Evolutionary conservation across 2,329 filamentous ascomycete species (phyloP).

Genomic region (Teratosphaeria zuluensis): DNA sequence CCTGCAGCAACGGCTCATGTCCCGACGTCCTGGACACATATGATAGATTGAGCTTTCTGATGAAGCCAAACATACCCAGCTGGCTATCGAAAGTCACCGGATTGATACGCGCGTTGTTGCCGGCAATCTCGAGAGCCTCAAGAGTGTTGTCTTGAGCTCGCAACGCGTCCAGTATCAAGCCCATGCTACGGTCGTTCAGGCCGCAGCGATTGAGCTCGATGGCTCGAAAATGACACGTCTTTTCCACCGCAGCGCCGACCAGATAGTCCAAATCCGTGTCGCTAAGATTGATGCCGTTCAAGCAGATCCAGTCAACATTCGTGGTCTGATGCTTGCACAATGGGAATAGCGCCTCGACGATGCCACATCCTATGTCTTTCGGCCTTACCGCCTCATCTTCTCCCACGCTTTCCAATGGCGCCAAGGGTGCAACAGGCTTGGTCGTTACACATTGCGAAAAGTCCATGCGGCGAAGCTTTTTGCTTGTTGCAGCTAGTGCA

Average conservation of each 20-base stretch:
- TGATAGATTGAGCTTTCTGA: conserved; percentile 57
- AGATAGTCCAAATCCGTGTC: conserved; percentile 60
- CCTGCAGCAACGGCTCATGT: conserved; percentile 52
- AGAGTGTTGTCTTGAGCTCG: conserved; percentile 56
- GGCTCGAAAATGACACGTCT: conserved; percentile 54
- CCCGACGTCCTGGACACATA: conserved; percentile 55
- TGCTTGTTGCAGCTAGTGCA: conserved; percentile 56
- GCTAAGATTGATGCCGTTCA: conserved; percentile 60
- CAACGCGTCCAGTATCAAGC: conserved; percentile 54
- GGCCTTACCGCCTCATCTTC: conserved; percentile 31
- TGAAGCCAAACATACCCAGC: conserved; percentile 55
- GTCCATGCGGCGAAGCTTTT: conserved; percentile 52
- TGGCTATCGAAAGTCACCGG: conserved; percentile 56
- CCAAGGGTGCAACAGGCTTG: conserved; percentile 37
- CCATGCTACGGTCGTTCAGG: conserved; percentile 47
- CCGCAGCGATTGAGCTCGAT: conserved; percentile 58
- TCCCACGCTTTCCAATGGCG: conserved; percentile 17
- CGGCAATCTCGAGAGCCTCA: conserved; percentile 58
- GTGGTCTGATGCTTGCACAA: conserved; percentile 58
- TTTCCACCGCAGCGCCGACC: conserved; percentile 58
- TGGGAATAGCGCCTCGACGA: conserved; percentile 60
- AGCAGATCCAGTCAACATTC: conserved; percentile 59
- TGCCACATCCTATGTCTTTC: conserved; percentile 56
- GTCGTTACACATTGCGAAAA: conserved; percentile 53
- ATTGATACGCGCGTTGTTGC: conserved; percentile 53